Percentiles rank a stretch among this genome's conserved stretches.
These are phyloP conservation scores for Cyclocybe cylindracea DNA, from an alignment of 768 basidiomycete genomes.

Conservation along the genomic window DNA sequence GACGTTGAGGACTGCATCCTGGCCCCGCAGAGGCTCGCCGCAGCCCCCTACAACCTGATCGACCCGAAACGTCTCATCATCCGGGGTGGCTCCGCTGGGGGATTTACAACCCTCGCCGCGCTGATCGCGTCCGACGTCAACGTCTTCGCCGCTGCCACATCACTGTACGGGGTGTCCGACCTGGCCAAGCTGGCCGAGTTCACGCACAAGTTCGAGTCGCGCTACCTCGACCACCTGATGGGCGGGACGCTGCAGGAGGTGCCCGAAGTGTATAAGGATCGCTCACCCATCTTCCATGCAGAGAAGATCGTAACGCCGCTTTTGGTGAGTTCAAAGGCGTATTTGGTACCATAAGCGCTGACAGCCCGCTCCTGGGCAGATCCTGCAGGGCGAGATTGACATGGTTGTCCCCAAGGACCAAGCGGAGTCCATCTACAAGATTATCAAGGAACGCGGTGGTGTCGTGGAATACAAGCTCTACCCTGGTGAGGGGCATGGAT, in stretches of 20 bases:
- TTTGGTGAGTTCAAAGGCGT: slow-evolving; percentile 44
- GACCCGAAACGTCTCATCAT: slow-evolving; percentile 67
- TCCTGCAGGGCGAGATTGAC: slow-evolving; percentile 69
- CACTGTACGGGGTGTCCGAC: slow-evolving; percentile 71
- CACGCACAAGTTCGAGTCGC: slow-evolving; percentile 74
- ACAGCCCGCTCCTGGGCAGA: slow-evolving; percentile 35
- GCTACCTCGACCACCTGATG: slow-evolving; percentile 61
- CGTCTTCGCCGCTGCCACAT: slow-evolving; percentile 64
- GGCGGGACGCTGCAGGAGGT: slow-evolving; percentile 57
- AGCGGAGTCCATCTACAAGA: slow-evolving; percentile 56
- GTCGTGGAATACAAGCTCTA: slow-evolving; percentile 61
- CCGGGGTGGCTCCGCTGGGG: slow-evolving; percentile 74
- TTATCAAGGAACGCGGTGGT: slow-evolving; percentile 50
- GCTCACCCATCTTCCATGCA: slow-evolving; percentile 66
- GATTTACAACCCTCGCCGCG: slow-evolving; percentile 63
- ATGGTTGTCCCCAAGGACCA: slow-evolving; percentile 69
- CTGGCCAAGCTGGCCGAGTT: slow-evolving; percentile 53
- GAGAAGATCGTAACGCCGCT: slow-evolving; percentile 63
- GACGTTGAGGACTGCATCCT: slow-evolving; percentile 69
- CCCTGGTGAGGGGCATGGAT: slow-evolving; percentile 69
- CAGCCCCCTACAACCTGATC: slow-evolving; percentile 49
- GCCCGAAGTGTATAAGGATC: slow-evolving; percentile 57
- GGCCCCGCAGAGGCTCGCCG: slow-evolving; percentile 52
- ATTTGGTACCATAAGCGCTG: background rate
- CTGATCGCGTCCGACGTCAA: slow-evolving; percentile 37